Percentiles rank a stretch among this genome's conserved stretches.
phyloP scores from a whole-genome alignment of 306 rosid species.

The Vigna radiata region DNA sequence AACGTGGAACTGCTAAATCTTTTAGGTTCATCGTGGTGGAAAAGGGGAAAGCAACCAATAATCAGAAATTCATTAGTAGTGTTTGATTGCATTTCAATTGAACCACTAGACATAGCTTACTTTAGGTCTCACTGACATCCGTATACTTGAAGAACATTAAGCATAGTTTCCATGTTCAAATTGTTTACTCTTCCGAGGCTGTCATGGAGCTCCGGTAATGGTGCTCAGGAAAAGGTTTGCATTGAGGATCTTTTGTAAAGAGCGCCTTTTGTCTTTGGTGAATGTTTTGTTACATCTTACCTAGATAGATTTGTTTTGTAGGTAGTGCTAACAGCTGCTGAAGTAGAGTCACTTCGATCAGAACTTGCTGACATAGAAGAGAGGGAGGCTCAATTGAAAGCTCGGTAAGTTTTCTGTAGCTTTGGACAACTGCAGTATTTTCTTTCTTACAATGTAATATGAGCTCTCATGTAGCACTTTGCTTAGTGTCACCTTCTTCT shows the following conservation, averaged over 20 bases:
- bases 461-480: not conserved
- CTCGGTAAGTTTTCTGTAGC: constrained; percentile 67
- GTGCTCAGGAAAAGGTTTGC: constrained; percentile 75
- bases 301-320: constrained; percentile 43
- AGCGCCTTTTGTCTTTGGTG: constrained; percentile 27
- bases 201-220: constrained; percentile 63
- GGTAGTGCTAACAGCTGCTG: constrained; percentile 72
- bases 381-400: constrained; percentile 86
- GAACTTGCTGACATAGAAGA: constrained; percentile 85
- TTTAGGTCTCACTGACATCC: constrained; percentile 47
- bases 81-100: constrained; percentile 39
- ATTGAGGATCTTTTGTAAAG: not conserved
- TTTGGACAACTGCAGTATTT: constrained; percentile 14
- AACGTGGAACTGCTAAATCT: constrained; percentile 44
- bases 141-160: constrained; percentile 59
- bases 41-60: constrained; percentile 22
- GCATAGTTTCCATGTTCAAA: constrained; percentile 71
- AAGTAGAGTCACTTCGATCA: constrained; percentile 81
- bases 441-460: not conserved
- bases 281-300: constrained; percentile 40
- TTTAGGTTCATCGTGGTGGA: constrained; percentile 48
- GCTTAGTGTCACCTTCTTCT: constrained; percentile 1
- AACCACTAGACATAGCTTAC: constrained; percentile 51
- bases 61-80: constrained; percentile 18
- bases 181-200: constrained; percentile 64